Percentiles rank a stretch among this genome's conserved stretches.
Conservation (phyloP, 352 stramenopile species). For the Phytophthora citricola region DNA sequence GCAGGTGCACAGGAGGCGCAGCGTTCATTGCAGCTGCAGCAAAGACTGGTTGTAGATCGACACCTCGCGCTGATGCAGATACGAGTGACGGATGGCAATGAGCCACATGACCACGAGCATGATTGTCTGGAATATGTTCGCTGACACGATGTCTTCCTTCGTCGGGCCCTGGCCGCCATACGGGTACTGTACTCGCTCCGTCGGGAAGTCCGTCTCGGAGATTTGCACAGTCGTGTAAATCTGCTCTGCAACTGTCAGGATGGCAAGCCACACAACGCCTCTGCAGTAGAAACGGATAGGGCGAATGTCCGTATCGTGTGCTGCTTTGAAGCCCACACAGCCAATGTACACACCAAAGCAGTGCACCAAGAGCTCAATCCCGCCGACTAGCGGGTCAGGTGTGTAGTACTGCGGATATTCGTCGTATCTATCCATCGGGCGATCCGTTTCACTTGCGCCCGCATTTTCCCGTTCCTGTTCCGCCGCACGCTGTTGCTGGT, state of each 20-base stretch:
- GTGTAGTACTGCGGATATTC: slow-evolving; percentile 87
- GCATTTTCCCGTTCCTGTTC: slow-evolving; percentile 39
- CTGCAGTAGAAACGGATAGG: slow-evolving; percentile 87
- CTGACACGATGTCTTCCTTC: slow-evolving; percentile 86
- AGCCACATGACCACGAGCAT: slow-evolving; percentile 88
- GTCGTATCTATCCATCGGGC: slow-evolving; percentile 62
- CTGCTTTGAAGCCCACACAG: slow-evolving; percentile 87
- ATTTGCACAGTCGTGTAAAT: slow-evolving; percentile 88
- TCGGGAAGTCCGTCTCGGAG: slow-evolving; percentile 74
- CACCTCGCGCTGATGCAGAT: slow-evolving; percentile 77
- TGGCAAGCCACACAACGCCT: slow-evolving; percentile 79
- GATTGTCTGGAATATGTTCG: slow-evolving; percentile 86
- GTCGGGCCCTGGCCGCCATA: slow-evolving; percentile 79
- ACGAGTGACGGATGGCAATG: slow-evolving; percentile 81
- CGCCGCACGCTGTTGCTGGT: slow-evolving; percentile 67
- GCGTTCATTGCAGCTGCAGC: slow-evolving; percentile 85
- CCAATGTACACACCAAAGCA: slow-evolving; percentile 88
- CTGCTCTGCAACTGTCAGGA: slow-evolving; percentile 80
- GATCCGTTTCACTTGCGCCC: slow-evolving; percentile 38
- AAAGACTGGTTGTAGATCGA: slow-evolving; percentile 84
- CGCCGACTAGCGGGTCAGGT: slow-evolving; percentile 71
- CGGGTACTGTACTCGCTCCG: slow-evolving; percentile 70
- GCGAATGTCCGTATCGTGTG: slow-evolving; percentile 87
- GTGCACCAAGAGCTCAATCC: slow-evolving; percentile 77
- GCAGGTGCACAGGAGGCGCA: slow-evolving; percentile 67